These are phyloP conservation scores for Gaultheria prostrata DNA, from an alignment of 148 eudicot genomes.

Conservation along the genomic window DNA sequence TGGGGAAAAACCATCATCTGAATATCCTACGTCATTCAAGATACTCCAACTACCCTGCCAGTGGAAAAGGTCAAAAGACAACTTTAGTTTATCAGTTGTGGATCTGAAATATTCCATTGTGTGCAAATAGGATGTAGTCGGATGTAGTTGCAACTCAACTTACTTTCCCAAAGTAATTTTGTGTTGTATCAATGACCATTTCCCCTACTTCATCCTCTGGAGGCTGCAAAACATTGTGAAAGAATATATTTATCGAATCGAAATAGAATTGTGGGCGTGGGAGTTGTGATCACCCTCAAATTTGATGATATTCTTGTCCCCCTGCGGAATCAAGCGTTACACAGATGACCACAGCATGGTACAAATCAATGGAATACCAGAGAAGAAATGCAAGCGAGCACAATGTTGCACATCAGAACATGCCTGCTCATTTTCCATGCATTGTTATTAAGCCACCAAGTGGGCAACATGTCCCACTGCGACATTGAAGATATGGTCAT, in stretches of 20 bases:
- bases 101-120: neutral
- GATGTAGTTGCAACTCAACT: slow-evolving; percentile 13
- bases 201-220: slow-evolving; percentile 69
- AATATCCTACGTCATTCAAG: slow-evolving; percentile 49
- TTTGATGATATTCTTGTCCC: slow-evolving; percentile 72
- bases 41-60: slow-evolving; percentile 67
- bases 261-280: slow-evolving; percentile 84
- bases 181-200: slow-evolving; percentile 49
- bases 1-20: slow-evolving; percentile 38
- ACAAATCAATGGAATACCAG: neutral
- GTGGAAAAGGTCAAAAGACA: slow-evolving; percentile 1
- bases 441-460: neutral
- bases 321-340: slow-evolving; percentile 32
- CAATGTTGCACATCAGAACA: neutral
- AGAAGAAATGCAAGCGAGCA: slow-evolving; percentile 3
- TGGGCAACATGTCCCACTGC: neutral
- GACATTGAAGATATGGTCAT: neutral
- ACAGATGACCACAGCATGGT: slow-evolving; percentile 14
- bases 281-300: slow-evolving; percentile 81
- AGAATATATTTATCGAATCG: slow-evolving; percentile 92
- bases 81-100: neutral
- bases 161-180: slow-evolving; percentile 76
- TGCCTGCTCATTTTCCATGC: neutral
- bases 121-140: neutral
- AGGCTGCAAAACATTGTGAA: slow-evolving; percentile 93